These are phyloP conservation scores for Coemansia sp. DNA, from an alignment of 192 early-diverging fungal genomes.

Conservation along the genomic window DNA sequence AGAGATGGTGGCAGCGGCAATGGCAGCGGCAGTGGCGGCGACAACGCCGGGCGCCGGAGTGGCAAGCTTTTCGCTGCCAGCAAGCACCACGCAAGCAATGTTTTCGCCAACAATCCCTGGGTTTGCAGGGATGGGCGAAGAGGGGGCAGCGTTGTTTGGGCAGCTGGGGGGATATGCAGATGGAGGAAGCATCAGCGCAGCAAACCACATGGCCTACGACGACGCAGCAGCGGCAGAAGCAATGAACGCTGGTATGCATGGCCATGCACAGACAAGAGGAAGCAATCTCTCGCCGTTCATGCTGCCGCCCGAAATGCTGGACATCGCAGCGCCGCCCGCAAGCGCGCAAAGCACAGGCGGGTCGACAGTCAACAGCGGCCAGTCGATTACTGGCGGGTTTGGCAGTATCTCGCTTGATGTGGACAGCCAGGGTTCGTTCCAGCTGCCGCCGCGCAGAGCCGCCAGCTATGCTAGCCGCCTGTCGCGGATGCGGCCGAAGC, in stretches of 20 bases:
- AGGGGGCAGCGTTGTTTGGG: slow-evolving; percentile 34
- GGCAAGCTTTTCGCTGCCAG: slow-evolving; percentile 1
- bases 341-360: neutral
- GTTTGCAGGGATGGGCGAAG: slow-evolving; percentile 22
- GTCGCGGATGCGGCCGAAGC: slow-evolving; percentile 21
- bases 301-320: slow-evolving; percentile 1
- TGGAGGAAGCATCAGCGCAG: slow-evolving; percentile 17
- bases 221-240: slow-evolving; percentile 4
- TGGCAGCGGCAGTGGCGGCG: neutral
- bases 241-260: neutral
- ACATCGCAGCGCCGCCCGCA: neutral
- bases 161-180: slow-evolving; percentile 24
- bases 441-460: slow-evolving; percentile 12
- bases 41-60: neutral
- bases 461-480: slow-evolving; percentile 10
- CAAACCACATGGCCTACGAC: slow-evolving; percentile 18
- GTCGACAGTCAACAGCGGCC: slow-evolving; percentile 1
- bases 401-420: slow-evolving; percentile 18
- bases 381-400: slow-evolving; percentile 17
- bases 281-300: slow-evolving; percentile 4
- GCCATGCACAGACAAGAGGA: neutral
- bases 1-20: slow-evolving; percentile 1
- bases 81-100: neutral
- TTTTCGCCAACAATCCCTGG: slow-evolving; percentile 37
- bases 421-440: neutral